Evolutionary conservation across 495 filamentous ascomycete species (phyloP).

Genomic region (Symbiotaphrina buchneri): DNA sequence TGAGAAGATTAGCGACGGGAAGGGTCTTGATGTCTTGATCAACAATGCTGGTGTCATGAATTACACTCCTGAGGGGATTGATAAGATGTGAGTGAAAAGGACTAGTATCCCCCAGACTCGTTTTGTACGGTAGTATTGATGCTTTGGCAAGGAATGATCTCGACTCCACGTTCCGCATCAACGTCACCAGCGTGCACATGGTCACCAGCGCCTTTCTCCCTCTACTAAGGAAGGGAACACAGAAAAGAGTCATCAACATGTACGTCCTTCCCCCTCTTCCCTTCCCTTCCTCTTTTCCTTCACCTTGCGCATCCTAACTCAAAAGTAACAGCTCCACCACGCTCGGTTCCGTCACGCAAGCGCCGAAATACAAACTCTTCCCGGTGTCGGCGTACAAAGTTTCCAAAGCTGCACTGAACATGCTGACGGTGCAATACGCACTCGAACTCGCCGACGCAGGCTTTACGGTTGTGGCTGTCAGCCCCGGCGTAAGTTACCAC

Average conservation of each 20-base stretch:
- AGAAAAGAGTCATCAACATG: slow-evolving; percentile 25
- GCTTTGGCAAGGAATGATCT: slow-evolving; percentile 20
- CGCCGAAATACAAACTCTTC: slow-evolving; percentile 5
- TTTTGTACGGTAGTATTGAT: too few relatives aligned
- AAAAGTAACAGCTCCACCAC: slow-evolving; percentile 13
- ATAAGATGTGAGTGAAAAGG: slow-evolving; percentile 12
- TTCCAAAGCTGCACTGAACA: slow-evolving; percentile 26
- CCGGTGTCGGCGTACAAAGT: slow-evolving; percentile 24
- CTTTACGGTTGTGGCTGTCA: slow-evolving; percentile 21
- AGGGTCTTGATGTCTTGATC: slow-evolving; percentile 18
- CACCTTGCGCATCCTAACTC: neutral
- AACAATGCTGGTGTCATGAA: slow-evolving; percentile 17
- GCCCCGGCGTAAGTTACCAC: slow-evolving; percentile 20
- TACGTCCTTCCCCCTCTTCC: slow-evolving; percentile 7
- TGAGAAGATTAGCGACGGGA: slow-evolving; percentile 8
- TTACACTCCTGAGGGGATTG: slow-evolving; percentile 9
- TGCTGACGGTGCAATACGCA: slow-evolving; percentile 24
- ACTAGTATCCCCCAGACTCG: too few relatives aligned
- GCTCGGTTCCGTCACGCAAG: slow-evolving; percentile 18
- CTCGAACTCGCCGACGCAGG: slow-evolving; percentile 16
- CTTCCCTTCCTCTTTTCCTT: too few relatives aligned
- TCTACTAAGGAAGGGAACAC: slow-evolving; percentile 18
- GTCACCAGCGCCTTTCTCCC: slow-evolving; percentile 22
- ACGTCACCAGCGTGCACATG: slow-evolving; percentile 19
- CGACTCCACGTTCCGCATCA: slow-evolving; percentile 17